A percentile compares a stretch with the other conserved stretches of the same genome.
Conservation (phyloP, 164 flowering plant genomes). For the Warburgia ugandensis region DNA sequence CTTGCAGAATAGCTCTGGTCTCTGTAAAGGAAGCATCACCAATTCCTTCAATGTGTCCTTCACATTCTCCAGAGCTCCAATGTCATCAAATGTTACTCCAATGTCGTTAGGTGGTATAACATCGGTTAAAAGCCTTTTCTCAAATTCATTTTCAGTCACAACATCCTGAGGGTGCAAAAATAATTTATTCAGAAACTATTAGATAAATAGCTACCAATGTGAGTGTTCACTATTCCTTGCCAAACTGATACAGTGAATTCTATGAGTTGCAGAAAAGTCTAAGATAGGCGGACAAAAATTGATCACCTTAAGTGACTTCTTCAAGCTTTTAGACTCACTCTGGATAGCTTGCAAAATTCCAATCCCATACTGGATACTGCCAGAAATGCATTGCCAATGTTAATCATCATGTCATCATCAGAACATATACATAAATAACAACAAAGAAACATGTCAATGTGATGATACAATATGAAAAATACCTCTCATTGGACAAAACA, state of each 20-base stretch:
- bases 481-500: conserved; percentile 71
- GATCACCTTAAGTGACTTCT: conserved; percentile 89
- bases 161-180: conserved; percentile 94
- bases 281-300: no score
- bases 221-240: no score
- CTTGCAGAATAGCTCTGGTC: conserved; percentile 86
- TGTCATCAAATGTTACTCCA: conserved; percentile 91
- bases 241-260: no score
- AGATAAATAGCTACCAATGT: no score
- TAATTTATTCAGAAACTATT: no score
- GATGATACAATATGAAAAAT: neutral
- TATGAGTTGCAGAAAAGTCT: no score
- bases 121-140: conserved; percentile 82
- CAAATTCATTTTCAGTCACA: conserved; percentile 92
- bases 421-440: no score
- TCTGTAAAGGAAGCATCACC: conserved; percentile 96
- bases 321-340: conserved; percentile 59
- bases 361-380: conserved; percentile 75
- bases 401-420: no score
- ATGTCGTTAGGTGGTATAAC: conserved; percentile 95
- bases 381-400: no score
- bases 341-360: conserved; percentile 59
- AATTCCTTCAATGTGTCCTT: conserved; percentile 92
- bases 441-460: neutral
- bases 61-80: conserved; percentile 89